These are phyloP conservation scores for Wickerhamomyces sp. DNA, from an alignment of 1,139 yeast species.

Conservation along the genomic window DNA sequence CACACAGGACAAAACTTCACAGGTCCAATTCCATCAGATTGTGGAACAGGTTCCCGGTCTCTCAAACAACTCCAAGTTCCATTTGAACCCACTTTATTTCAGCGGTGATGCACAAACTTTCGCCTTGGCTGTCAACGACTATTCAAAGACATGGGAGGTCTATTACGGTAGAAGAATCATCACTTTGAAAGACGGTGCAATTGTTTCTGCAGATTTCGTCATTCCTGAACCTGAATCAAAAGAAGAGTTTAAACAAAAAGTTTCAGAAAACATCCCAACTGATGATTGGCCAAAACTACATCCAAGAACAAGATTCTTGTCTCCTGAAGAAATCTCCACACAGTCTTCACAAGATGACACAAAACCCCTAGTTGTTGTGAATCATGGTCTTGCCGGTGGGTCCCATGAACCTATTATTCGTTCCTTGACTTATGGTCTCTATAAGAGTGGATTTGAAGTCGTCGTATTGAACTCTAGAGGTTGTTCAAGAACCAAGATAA, in stretches of 20 bases:
- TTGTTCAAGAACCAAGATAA: slow-evolving; percentile 75
- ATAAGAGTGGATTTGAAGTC: slow-evolving; percentile 46
- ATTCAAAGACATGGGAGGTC: slow-evolving; percentile 47
- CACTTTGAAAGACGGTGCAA: slow-evolving; percentile 56
- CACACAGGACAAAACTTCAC: slow-evolving; percentile 21
- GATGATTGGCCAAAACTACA: slow-evolving; percentile 72
- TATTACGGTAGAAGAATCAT: slow-evolving; percentile 76
- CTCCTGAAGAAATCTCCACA: slow-evolving; percentile 40
- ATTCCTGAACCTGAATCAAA: slow-evolving; percentile 42
- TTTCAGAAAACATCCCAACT: slow-evolving; percentile 47
- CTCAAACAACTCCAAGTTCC: slow-evolving; percentile 40
- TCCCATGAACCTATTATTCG: slow-evolving; percentile 86
- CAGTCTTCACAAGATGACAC: slow-evolving; percentile 32
- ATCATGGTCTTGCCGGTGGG: slow-evolving; percentile 91
- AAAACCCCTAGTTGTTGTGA: slow-evolving; percentile 61
- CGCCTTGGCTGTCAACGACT: slow-evolving; percentile 54
- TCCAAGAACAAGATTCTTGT: slow-evolving; percentile 70
- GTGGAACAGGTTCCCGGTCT: slow-evolving; percentile 43
- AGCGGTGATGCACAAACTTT: slow-evolving; percentile 77
- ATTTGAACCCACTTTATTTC: slow-evolving; percentile 58
- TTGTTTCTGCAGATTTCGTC: slow-evolving; percentile 75
- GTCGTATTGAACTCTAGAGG: slow-evolving; percentile 82
- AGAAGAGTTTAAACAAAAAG: slow-evolving; percentile 44
- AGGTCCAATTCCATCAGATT: slow-evolving; percentile 34
- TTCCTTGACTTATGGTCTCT: slow-evolving; percentile 39